These are phyloP conservation scores for Phascolomyces articulosus DNA, from an alignment of 371 early-diverging fungal genomes.

Conservation along the genomic window DNA sequence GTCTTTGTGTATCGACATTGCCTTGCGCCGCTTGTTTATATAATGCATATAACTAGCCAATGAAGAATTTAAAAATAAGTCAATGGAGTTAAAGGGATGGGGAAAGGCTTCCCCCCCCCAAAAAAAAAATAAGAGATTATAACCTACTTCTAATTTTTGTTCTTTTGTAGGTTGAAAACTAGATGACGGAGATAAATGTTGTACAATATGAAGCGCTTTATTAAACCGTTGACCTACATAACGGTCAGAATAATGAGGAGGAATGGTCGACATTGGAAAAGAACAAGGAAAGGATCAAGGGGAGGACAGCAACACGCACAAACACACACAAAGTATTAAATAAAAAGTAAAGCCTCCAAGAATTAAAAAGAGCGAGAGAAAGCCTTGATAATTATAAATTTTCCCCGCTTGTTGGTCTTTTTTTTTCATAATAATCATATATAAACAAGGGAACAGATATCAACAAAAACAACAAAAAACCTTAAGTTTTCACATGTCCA, in stretches of 20 bases:
- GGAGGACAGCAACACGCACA: not conserved
- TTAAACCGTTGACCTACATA: slow-evolving; percentile 40
- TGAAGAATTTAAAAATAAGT: not conserved
- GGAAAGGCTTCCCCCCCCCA: not conserved
- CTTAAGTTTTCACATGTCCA: too few species aligned
- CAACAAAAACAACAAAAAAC: too few species aligned
- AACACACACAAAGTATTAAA: too few species aligned
- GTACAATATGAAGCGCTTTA: slow-evolving; percentile 46
- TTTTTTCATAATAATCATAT: too few species aligned
- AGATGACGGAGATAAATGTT: slow-evolving; percentile 47
- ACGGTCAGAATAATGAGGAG: slow-evolving; percentile 36
- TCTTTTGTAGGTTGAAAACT: slow-evolving; percentile 52
- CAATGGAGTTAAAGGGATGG: not conserved
- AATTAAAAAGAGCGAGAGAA: too few species aligned
- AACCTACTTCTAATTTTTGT: slow-evolving; percentile 44
- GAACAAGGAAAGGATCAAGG: not conserved
- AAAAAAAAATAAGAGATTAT: not conserved
- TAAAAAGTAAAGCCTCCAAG: too few species aligned
- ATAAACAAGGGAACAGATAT: too few species aligned
- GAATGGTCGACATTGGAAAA: slow-evolving; percentile 27
- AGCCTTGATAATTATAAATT: too few species aligned
- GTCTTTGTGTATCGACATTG: slow-evolving; percentile 36
- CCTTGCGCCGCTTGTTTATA: slow-evolving; percentile 52
- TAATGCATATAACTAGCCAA: slow-evolving; percentile 49
- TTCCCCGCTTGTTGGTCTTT: too few species aligned